These are phyloP conservation scores for Macrocybe gigantea DNA, from an alignment of 768 basidiomycete genomes.

Conservation along the genomic window DNA sequence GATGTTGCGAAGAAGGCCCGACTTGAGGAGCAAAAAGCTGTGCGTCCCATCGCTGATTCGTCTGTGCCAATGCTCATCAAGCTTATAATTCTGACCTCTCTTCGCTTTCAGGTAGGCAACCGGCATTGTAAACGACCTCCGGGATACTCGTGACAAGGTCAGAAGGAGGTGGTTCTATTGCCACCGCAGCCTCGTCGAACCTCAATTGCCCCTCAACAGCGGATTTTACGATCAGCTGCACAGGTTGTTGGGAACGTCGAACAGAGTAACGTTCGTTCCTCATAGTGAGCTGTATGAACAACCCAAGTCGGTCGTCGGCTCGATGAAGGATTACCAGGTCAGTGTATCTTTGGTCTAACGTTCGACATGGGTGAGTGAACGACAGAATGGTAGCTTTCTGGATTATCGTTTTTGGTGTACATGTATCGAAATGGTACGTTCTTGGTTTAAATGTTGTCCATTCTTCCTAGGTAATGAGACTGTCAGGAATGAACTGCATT, in stretches of 20 bases:
- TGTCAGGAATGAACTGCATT: constrained; percentile 59
- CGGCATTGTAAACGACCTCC: constrained; percentile 27
- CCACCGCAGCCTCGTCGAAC: constrained; percentile 38
- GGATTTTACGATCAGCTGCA: constrained; percentile 31
- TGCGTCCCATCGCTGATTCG: no score
- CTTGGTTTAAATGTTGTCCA: background rate
- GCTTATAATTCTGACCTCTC: no score
- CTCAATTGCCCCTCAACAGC: constrained; percentile 36
- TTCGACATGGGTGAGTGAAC: background rate
- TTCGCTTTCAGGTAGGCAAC: constrained; percentile 28
- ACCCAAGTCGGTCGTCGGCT: constrained; percentile 45
- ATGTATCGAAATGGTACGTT: constrained; percentile 61
- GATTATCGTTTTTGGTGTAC: constrained; percentile 58
- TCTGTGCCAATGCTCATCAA: no score
- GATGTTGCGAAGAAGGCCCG: no score
- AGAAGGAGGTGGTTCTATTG: constrained; percentile 40
- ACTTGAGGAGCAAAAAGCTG: no score
- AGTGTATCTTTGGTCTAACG: constrained; percentile 4
- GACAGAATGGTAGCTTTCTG: constrained; percentile 36
- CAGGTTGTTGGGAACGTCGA: constrained; percentile 14
- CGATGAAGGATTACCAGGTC: constrained; percentile 72
- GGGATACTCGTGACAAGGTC: constrained; percentile 31
- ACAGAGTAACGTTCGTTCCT: constrained; percentile 22
- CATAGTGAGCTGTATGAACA: constrained; percentile 37
- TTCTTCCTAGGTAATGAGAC: background rate